Conservation (phyloP, 345 rosid genomes). For the Cardamine occulta region DNA sequence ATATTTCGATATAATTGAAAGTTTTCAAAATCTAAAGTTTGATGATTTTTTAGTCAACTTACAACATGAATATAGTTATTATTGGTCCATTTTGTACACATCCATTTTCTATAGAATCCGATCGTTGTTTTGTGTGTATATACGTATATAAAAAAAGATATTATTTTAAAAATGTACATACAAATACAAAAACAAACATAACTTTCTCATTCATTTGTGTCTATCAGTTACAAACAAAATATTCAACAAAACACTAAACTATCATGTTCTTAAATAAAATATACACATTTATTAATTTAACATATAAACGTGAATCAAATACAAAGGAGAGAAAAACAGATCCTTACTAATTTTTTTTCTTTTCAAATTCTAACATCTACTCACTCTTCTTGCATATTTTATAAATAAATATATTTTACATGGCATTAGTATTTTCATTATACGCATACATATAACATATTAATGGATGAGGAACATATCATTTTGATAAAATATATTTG, state of each 20-base stretch:
- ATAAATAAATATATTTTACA: background rate
- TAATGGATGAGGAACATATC: background rate
- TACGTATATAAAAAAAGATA: background rate
- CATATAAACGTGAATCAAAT: background rate
- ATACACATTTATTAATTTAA: background rate
- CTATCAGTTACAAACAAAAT: background rate
- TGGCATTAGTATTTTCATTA: background rate
- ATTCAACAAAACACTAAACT: background rate
- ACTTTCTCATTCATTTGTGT: background rate
- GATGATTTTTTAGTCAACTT: conserved; percentile 25
- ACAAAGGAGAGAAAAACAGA: background rate
- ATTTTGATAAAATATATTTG: conserved; percentile 5
- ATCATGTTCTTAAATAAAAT: background rate
- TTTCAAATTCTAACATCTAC: background rate
- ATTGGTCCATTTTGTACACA: conserved; percentile 28
- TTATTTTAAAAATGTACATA: background rate
- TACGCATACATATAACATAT: background rate
- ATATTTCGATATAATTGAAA: background rate
- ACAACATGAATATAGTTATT: background rate
- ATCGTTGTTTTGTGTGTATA: background rate
- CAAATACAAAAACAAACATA: background rate
- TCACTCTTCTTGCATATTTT: background rate
- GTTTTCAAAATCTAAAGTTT: conserved; percentile 14
- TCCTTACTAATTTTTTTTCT: background rate
- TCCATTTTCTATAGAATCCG: background rate